Evolutionary conservation across 257 asterid species (phyloP).

Genomic region (Asclepias syriaca): DNA sequence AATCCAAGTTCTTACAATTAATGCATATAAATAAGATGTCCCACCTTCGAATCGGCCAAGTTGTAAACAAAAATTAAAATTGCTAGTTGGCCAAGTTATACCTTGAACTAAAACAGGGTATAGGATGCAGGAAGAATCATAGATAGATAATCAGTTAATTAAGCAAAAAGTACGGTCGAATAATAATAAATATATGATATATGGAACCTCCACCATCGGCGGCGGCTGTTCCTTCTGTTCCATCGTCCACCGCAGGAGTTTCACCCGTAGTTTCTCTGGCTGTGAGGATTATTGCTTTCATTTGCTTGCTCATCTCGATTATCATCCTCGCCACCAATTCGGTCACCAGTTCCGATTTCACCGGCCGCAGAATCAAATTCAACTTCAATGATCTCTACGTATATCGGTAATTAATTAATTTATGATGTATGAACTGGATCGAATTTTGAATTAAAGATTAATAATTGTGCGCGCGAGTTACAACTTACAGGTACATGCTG

Average conservation of each 20-base stretch:
- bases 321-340: conserved; percentile 33
- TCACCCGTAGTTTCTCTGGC: conserved; percentile 31
- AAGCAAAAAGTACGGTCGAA: too few species aligned
- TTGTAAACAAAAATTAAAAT: neutral
- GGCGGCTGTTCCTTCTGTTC: conserved; percentile 14
- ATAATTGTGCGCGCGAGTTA: too few species aligned
- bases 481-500: conserved; percentile 35
- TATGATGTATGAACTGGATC: too few species aligned
- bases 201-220: conserved; percentile 1
- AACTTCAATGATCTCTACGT: conserved; percentile 28
- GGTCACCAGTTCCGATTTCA: neutral
- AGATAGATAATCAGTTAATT: too few species aligned
- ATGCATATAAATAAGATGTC: too few species aligned
- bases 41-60: too few species aligned
- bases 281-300: conserved; percentile 33
- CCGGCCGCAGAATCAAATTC: neutral
- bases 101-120: neutral
- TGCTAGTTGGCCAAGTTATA: neutral
- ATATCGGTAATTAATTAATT: conserved; percentile 19
- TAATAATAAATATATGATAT: neutral
- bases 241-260: conserved; percentile 13
- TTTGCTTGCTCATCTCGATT: conserved; percentile 33
- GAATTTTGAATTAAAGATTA: too few species aligned
- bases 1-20: too few species aligned
- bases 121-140: too few species aligned